These are phyloP conservation scores for Penicillium janthinellum DNA, from an alignment of 2,329 filamentous ascomycete genomes.

Conservation along the genomic window DNA sequence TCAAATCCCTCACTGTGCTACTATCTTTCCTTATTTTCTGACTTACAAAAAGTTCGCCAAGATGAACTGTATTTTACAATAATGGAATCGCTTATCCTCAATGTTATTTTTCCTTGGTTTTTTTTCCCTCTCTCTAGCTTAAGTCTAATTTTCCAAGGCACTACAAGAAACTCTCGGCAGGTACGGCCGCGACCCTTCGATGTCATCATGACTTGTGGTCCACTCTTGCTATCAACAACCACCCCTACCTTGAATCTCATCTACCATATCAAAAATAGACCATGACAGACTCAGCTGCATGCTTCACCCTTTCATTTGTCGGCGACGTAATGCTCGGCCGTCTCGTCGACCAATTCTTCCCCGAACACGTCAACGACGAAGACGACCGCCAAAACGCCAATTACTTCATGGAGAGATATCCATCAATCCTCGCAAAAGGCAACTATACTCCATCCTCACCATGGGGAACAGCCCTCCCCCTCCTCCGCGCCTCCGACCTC, in stretches of 20 bases:
- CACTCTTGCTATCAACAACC: neutral
- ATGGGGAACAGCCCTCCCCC: slow-evolving; percentile 39
- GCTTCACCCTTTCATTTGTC: slow-evolving; percentile 35
- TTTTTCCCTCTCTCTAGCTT: neutral
- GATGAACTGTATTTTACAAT: slow-evolving; percentile 22
- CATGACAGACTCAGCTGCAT: slow-evolving; percentile 5
- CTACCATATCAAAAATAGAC: neutral
- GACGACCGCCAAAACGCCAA: slow-evolving; percentile 26
- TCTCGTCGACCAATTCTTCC: slow-evolving; percentile 44
- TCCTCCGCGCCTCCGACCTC: slow-evolving; percentile 37
- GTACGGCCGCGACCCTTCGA: slow-evolving; percentile 1
- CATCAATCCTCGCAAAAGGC: slow-evolving; percentile 18
- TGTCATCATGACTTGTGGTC: slow-evolving; percentile 19
- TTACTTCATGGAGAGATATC: slow-evolving; percentile 21
- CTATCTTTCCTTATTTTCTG: slow-evolving; percentile 8
- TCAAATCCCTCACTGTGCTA: slow-evolving; percentile 20
- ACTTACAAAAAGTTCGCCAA: slow-evolving; percentile 13
- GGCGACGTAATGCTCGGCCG: slow-evolving; percentile 49
- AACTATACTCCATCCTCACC: slow-evolving; percentile 33
- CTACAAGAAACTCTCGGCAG: neutral
- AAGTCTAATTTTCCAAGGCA: neutral
- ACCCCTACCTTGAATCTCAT: neutral
- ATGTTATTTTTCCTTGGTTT: neutral
- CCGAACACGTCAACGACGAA: slow-evolving; percentile 34
- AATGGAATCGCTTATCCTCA: slow-evolving; percentile 15